Percentiles rank a stretch among this genome's conserved stretches.
Conservation (phyloP, 1,284 basidiomycete species). For the Stygiomarasmius scandens region DNA sequence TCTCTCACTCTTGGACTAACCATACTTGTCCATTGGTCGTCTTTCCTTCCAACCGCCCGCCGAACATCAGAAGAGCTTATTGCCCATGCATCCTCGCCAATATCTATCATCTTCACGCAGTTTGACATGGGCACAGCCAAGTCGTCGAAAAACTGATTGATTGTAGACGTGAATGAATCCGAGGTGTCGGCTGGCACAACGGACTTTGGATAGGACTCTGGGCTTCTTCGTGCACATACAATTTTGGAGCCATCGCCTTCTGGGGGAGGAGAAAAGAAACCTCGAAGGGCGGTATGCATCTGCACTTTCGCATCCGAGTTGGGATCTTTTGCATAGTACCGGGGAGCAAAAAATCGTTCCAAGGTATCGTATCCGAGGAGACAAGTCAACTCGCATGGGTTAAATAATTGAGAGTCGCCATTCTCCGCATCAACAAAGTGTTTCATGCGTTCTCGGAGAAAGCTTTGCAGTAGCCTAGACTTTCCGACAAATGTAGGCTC, state of each 20-base stretch:
- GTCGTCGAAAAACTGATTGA: constrained; percentile 30
- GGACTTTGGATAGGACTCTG: constrained; percentile 21
- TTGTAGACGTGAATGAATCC: constrained; percentile 21
- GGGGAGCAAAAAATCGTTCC: constrained; percentile 78
- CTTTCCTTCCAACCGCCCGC: constrained; percentile 41
- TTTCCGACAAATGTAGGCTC: constrained; percentile 92
- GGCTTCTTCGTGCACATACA: constrained; percentile 67
- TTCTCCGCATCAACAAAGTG: background rate
- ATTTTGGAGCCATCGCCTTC: constrained; percentile 67
- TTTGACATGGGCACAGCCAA: constrained; percentile 52
- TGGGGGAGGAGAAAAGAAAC: constrained; percentile 59
- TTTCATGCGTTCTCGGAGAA: constrained; percentile 38
- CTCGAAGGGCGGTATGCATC: constrained; percentile 60
- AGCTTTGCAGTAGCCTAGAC: constrained; percentile 61
- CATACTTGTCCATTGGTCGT: constrained; percentile 41
- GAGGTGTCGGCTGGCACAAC: constrained; percentile 5
- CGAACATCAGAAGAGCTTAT: constrained; percentile 80
- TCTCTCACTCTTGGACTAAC: constrained; percentile 44
- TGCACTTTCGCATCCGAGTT: constrained; percentile 35
- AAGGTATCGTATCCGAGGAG: constrained; percentile 90
- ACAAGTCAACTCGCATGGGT: constrained; percentile 57
- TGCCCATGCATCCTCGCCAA: constrained; percentile 55
- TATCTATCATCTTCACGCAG: constrained; percentile 62
- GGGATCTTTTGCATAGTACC: constrained; percentile 64
- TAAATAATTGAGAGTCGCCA: constrained; percentile 8